Percentiles rank a stretch among this genome's conserved stretches.
Conservation (phyloP, 2,329 filamentous ascomycete genomes). For the Coniochaeta hoffmannii region DNA sequence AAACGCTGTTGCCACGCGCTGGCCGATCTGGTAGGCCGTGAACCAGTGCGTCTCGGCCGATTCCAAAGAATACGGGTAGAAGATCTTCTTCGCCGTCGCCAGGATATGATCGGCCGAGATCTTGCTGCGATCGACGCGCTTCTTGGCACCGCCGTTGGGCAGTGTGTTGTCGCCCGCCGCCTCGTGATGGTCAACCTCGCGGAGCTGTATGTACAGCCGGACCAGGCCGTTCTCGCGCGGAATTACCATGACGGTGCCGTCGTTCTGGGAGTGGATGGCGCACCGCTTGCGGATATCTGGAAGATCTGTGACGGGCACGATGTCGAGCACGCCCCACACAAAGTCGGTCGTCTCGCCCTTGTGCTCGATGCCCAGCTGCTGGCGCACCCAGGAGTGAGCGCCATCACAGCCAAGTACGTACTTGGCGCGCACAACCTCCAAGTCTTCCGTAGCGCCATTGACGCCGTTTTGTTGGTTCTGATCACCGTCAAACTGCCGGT, state of each 20-base stretch:
- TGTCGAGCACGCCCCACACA: constrained; percentile 16
- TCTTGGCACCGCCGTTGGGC: background rate
- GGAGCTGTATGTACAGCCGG: background rate
- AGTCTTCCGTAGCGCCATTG: background rate
- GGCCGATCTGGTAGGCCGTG: constrained; percentile 35
- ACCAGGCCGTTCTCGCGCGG: constrained; percentile 13
- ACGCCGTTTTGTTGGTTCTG: background rate
- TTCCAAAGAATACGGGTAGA: background rate
- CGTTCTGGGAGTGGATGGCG: constrained; percentile 13
- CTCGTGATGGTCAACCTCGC: background rate
- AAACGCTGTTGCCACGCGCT: constrained; percentile 43
- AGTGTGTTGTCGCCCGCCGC: too few relatives aligned
- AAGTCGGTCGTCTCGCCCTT: constrained; percentile 9
- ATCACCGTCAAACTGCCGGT: background rate
- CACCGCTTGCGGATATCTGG: constrained; percentile 15
- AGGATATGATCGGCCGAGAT: background rate
- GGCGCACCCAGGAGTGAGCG: constrained; percentile 55
- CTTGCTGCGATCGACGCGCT: constrained; percentile 1
- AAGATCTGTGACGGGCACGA: constrained; percentile 16
- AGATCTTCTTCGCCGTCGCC: background rate
- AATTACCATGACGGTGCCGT: constrained; percentile 17
- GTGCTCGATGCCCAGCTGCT: constrained; percentile 33
- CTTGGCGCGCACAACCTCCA: constrained; percentile 41
- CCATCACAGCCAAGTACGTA: constrained; percentile 62
- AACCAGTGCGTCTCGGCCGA: constrained; percentile 4